A percentile compares a stretch with the other conserved stretches of the same genome.
Conservation (phyloP, 2,329 filamentous ascomycete species). For the Torrubiellomyces zombiae region DNA sequence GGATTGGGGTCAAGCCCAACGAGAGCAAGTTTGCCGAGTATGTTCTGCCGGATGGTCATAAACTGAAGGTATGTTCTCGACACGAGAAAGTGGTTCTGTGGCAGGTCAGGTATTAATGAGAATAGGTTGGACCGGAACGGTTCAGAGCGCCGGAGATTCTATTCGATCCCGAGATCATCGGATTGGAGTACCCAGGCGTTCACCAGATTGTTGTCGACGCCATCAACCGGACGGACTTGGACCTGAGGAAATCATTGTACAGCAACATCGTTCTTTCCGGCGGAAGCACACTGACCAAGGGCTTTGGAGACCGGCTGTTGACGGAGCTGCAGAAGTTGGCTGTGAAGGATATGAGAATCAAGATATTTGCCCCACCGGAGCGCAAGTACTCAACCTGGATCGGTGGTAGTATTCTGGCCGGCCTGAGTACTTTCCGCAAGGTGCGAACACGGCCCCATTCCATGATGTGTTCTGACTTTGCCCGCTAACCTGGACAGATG, state of each 20-base stretch:
- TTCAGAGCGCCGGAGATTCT: conserved; percentile 95
- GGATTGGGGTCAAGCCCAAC: conserved; percentile 64
- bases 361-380: conserved; percentile 96
- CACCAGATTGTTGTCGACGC: conserved; percentile 97
- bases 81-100: neutral
- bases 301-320: conserved; percentile 84
- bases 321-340: conserved; percentile 85
- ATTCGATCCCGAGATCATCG: conserved; percentile 93
- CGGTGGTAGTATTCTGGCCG: conserved; percentile 89
- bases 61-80: conserved; percentile 51
- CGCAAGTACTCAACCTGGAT: conserved; percentile 99
- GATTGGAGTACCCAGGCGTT: conserved; percentile 88
- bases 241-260: conserved; percentile 84
- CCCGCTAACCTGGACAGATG: conserved; percentile 47
- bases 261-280: conserved; percentile 95
- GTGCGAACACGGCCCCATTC: conserved; percentile 30
- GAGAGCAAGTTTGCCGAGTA: conserved; percentile 74
- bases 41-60: conserved; percentile 78
- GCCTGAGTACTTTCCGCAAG: conserved; percentile 96
- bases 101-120: conserved; percentile 7
- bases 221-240: conserved; percentile 87
- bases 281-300: conserved; percentile 89
- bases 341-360: conserved; percentile 98
- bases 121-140: conserved; percentile 72
- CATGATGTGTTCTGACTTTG: neutral